These are phyloP conservation scores for Tricholoma flavovirens DNA, from an alignment of 768 basidiomycete genomes.

Conservation along the genomic window DNA sequence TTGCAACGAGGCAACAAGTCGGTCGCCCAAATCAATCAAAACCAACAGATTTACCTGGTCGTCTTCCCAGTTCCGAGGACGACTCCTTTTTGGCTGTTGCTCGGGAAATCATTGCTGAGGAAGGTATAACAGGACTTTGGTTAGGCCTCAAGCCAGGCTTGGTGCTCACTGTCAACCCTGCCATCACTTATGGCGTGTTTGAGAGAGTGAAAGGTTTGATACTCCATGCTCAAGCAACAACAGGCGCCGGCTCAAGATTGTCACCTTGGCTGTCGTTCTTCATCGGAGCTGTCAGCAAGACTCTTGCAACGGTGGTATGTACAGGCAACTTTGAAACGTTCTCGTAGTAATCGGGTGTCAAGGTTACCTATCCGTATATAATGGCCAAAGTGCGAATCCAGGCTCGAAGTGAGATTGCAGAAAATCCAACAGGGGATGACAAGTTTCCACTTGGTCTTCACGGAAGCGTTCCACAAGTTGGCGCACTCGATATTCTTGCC, in stretches of 20 bases:
- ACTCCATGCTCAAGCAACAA: constrained; percentile 46
- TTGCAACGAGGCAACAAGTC: constrained; percentile 96
- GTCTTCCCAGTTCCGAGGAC: constrained; percentile 26
- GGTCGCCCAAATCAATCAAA: constrained; percentile 36
- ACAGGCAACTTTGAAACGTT: constrained; percentile 1
- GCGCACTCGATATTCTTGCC: constrained; percentile 72
- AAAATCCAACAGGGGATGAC: constrained; percentile 40
- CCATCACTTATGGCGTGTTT: constrained; percentile 94
- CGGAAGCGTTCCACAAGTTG: constrained; percentile 45
- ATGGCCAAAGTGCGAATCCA: constrained; percentile 97
- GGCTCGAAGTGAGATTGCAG: constrained; percentile 60
- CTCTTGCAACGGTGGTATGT: constrained; percentile 88
- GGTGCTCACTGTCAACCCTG: constrained; percentile 95
- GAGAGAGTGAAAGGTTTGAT: constrained; percentile 83
- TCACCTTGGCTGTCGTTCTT: constrained; percentile 74
- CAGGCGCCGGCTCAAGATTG: constrained; percentile 50
- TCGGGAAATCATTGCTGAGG: constrained; percentile 82
- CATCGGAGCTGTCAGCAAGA: constrained; percentile 92
- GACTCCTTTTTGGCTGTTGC: constrained; percentile 79
- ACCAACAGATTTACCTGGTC: background rate
- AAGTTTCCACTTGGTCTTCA: constrained; percentile 40
- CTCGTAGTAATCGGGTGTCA: background rate
- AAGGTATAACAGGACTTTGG: constrained; percentile 87
- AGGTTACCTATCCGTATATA: constrained; percentile 95
- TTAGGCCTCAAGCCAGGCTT: constrained; percentile 87